These are phyloP conservation scores for Inosperma sp. DNA, from an alignment of 768 basidiomycete species.

Conservation along the genomic window DNA sequence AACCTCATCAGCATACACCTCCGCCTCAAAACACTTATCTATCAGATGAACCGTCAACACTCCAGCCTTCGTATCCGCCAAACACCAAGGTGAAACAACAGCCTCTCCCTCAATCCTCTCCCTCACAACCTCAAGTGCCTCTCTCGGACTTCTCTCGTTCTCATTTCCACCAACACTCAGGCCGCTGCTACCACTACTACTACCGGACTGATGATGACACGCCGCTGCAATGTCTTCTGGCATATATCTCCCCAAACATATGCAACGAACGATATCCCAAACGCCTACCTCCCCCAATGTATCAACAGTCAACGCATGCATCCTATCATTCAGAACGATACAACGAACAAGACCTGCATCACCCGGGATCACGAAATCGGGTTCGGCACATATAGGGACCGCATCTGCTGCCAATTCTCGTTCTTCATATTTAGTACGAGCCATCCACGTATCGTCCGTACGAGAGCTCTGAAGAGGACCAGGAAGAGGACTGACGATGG, in stretches of 20 bases:
- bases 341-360: slow-evolving; percentile 79
- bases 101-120: slow-evolving; percentile 96
- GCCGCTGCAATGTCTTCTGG: slow-evolving; percentile 62
- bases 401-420: slow-evolving; percentile 85
- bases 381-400: slow-evolving; percentile 43
- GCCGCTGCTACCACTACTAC: slow-evolving; percentile 37
- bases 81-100: slow-evolving; percentile 78
- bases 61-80: slow-evolving; percentile 86
- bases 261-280: slow-evolving; percentile 84
- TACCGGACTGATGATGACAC: slow-evolving; percentile 46
- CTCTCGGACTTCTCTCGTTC: slow-evolving; percentile 62
- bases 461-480: slow-evolving; percentile 32
- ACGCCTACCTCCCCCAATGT: slow-evolving; percentile 84
- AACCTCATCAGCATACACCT: slow-evolving; percentile 91
- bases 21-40: slow-evolving; percentile 89
- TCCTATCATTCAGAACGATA: slow-evolving; percentile 78
- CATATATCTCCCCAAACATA: slow-evolving; percentile 68
- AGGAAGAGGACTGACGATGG: slow-evolving; percentile 21
- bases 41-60: slow-evolving; percentile 83
- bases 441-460: slow-evolving; percentile 36
- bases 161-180: slow-evolving; percentile 23
- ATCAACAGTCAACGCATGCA: slow-evolving; percentile 88
- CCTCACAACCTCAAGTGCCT: slow-evolving; percentile 81
- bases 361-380: slow-evolving; percentile 72
- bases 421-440: slow-evolving; percentile 53